phyloP scores from a whole-genome alignment of 768 basidiomycete species.

The Pleurotus pulmonarius region DNA sequence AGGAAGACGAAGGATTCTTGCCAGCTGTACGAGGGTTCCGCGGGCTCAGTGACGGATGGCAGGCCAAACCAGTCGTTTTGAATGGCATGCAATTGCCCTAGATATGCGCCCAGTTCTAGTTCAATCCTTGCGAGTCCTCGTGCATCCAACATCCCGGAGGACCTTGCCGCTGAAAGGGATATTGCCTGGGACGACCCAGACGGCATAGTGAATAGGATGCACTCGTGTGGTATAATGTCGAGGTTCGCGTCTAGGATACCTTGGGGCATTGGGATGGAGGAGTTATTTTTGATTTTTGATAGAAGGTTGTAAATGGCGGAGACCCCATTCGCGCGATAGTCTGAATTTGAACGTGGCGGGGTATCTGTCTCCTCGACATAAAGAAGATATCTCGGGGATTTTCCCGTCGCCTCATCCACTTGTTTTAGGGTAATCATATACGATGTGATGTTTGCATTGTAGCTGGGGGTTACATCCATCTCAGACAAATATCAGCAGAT shows the following conservation, averaged over 20 bases:
- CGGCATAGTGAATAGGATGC: slow-evolving; percentile 46
- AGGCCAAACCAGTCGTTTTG: slow-evolving; percentile 77
- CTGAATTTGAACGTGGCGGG: neutral
- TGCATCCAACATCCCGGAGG: slow-evolving; percentile 27
- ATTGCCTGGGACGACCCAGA: slow-evolving; percentile 30
- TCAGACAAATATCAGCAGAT: neutral
- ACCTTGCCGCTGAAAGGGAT: slow-evolving; percentile 35
- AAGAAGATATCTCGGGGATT: neutral
- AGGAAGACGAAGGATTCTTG: slow-evolving; percentile 66
- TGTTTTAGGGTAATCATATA: neutral
- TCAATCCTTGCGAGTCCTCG: slow-evolving; percentile 46
- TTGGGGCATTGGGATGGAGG: slow-evolving; percentile 47
- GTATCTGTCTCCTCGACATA: neutral
- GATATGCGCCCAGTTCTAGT: slow-evolving; percentile 54
- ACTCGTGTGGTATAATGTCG: slow-evolving; percentile 41
- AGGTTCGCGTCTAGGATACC: slow-evolving; percentile 48
- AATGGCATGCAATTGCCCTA: slow-evolving; percentile 64
- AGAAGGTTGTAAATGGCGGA: slow-evolving; percentile 35
- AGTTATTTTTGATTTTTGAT: slow-evolving; percentile 34
- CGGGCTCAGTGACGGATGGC: slow-evolving; percentile 16
- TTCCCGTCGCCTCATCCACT: no score
- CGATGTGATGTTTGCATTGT: neutral
- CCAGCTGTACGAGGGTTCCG: slow-evolving; percentile 59
- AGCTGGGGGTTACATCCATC: neutral
- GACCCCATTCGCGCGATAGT: slow-evolving; percentile 33